These are phyloP conservation scores for Metschnikowia matae DNA, from an alignment of 805 yeast genomes.

Conservation along the genomic window DNA sequence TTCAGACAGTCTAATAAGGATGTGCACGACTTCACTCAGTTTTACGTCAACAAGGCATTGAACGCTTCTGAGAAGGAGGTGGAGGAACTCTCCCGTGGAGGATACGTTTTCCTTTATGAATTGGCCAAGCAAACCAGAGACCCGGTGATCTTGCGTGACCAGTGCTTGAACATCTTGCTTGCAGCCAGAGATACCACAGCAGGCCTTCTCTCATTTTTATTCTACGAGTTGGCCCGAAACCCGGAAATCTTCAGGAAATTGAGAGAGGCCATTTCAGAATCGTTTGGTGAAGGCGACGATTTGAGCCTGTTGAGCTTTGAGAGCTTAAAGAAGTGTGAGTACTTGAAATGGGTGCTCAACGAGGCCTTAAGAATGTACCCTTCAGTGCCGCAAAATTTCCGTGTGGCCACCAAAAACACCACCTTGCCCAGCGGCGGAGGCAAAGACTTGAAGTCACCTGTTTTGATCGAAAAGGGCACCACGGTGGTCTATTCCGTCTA, in stretches of 20 bases:
- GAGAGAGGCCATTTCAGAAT: constrained; percentile 31
- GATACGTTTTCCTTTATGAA: constrained; percentile 46
- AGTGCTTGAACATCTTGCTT: constrained; percentile 46
- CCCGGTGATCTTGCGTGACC: constrained; percentile 45
- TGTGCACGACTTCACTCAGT: constrained; percentile 20
- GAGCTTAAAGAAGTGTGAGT: constrained; percentile 45
- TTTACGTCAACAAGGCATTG: constrained; percentile 38
- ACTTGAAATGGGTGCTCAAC: constrained; percentile 44
- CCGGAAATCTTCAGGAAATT: constrained; percentile 36
- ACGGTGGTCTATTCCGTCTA: constrained; percentile 36
- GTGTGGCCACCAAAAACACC: constrained; percentile 44
- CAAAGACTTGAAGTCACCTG: constrained; percentile 30
- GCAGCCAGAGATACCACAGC: constrained; percentile 60
- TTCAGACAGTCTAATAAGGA: constrained; percentile 13
- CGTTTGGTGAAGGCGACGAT: constrained; percentile 32
- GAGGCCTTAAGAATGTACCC: constrained; percentile 51
- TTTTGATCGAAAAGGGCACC: constrained; percentile 42
- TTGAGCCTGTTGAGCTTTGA: constrained; percentile 43
- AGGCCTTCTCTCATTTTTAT: constrained; percentile 42
- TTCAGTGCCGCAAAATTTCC: constrained; percentile 46
- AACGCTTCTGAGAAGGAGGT: constrained; percentile 27
- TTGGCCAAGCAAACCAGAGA: constrained; percentile 47
- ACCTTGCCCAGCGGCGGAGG: constrained; percentile 52
- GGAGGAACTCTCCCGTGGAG: constrained; percentile 28
- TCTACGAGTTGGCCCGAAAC: constrained; percentile 43